Evolutionary conservation across 805 yeast genomes (phyloP), one percentile per base, ranked within the genome.

Genomic region (Jamesozyma hellenica): DNA sequence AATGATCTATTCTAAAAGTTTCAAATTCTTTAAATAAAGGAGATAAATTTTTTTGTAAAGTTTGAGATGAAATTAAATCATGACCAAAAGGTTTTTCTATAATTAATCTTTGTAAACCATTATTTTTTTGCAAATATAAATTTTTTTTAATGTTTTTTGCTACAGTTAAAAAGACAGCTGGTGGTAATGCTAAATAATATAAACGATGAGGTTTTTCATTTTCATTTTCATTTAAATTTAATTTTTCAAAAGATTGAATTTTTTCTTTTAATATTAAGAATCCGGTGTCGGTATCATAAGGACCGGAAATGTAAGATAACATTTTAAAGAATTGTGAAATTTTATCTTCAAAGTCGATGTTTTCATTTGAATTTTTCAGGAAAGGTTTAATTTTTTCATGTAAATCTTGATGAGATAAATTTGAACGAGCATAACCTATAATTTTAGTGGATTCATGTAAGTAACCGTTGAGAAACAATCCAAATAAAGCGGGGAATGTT

Each of bases 41-140:
- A 14, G 88, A 77, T 53, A 92, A 71, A 45, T 75, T 72, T 41
- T 66, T 55, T 67, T 87, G 96, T 58, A 92, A 69, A 52, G 76
- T 79, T 53, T 85, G 74, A 4, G 94, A 77, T 39, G 86, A 71
- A 44, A 71, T 74, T 53, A 92, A 74, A 61, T 92, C 97, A 61
- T 77, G 92, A 46, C 98, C 98, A 58, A 92, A 92, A 30, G 98
- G 98, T 70, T 92, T 92, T 67, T 92, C 98, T 40, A 92, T 84
- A 55, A 92, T 85, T 50, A 92, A 67, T 61, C 96, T 76, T 28
- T 86, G 77, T 40, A 71, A 56, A 39, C 95, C 95, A 39, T 74
- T 67, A 29, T 29, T 16, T 14, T 21, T 8, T 16, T 68, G 69
- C 8, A 81, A 77, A 61, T 87, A 83, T 48, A 75, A 74, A 54